Percentiles rank a stretch among this genome's conserved stretches.
Conservation (phyloP, 2,329 filamentous ascomycete genomes). For the Penicillium sp. region DNA sequence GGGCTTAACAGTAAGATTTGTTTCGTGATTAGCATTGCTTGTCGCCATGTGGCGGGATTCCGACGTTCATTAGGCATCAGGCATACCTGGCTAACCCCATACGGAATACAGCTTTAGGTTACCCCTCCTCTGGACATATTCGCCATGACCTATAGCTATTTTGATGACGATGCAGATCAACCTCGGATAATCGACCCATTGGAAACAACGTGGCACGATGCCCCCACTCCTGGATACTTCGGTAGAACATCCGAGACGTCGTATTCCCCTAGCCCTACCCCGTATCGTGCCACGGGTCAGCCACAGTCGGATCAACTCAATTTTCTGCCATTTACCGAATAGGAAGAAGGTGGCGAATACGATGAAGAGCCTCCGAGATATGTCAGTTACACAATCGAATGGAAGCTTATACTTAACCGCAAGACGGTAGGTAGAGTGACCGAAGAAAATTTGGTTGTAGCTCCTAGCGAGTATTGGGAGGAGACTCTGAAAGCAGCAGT, state of each 20-base stretch:
- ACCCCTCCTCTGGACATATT: constrained; percentile 4
- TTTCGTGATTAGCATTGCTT: constrained; percentile 12
- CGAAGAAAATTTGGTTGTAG: constrained; percentile 23
- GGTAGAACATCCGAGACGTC: too few relatives aligned
- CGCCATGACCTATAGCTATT: constrained; percentile 13
- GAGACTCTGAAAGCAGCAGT: constrained; percentile 13
- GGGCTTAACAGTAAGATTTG: constrained; percentile 14
- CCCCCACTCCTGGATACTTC: too few relatives aligned
- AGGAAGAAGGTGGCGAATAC: constrained; percentile 21
- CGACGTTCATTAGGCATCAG: constrained; percentile 12
- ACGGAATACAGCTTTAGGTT: constrained; percentile 6
- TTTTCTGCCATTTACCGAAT: constrained; percentile 18
- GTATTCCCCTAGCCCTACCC: constrained; percentile 9
- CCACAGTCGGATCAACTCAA: constrained; percentile 9
- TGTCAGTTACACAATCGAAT: constrained; percentile 27
- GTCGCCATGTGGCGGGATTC: constrained; percentile 13
- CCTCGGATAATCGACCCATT: background rate
- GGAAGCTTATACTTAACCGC: constrained; percentile 29
- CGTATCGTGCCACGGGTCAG: constrained; percentile 8
- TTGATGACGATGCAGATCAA: background rate
- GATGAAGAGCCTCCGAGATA: constrained; percentile 22
- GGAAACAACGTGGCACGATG: background rate
- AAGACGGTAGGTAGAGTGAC: constrained; percentile 24
- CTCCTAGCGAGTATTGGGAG: constrained; percentile 25
- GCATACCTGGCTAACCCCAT: constrained; percentile 9